Base-by-base conservation (phyloP, 306 rosid genomes). In the Gillenia trifoliata region DNA sequence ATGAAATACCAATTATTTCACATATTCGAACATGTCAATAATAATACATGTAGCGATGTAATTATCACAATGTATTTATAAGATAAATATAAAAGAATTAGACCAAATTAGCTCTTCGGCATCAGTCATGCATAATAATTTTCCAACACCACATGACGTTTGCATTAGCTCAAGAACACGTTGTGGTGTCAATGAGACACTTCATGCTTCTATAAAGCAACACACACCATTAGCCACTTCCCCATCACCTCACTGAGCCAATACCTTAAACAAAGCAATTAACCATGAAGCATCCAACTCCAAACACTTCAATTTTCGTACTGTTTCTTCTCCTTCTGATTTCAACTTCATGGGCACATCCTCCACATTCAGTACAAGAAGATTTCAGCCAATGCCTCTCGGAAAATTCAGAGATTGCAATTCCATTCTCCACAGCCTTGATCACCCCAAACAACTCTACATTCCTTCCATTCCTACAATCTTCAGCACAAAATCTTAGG, bases 401-500 rank as follows among this genome's bases (percentile, higher is more conserved):
- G 63, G 26, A 38, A 8, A 80, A 84, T 40, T 83, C 89, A 31
- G 68, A 68, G 7, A 45, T 33, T 55, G 64, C 86, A 56, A 68
- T 84, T 28, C 86, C 84, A 60, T 83, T 85, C 75, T 68, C 88
- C 30, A 74, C 67, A 5, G 34, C 85, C 66, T 77, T 92, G 22
- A 83, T 84, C 84, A 78, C 90, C 31, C 85, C 85, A 2, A 72
- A n/a, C 30, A 81, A 85, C 69, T 49, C 78, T 15, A 66, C 86
- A 47, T 92, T 67, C 80, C 82, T 76, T 33, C 62, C 96, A 0
- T 54, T 86, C 68, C 87, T 92, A 16, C 87, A 85, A 34, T 88
- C 93, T 66, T 84, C 90, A 6, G 97, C 96, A 9, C 89, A 88
- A 71, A 92, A 92, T 66, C 86, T 88, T 40, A 75, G 96, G 77